Evolutionary conservation across 352 stramenopile genomes (phyloP), one percentile per base, ranked within the genome.

Genomic region (Phytophthora parvispora): DNA sequence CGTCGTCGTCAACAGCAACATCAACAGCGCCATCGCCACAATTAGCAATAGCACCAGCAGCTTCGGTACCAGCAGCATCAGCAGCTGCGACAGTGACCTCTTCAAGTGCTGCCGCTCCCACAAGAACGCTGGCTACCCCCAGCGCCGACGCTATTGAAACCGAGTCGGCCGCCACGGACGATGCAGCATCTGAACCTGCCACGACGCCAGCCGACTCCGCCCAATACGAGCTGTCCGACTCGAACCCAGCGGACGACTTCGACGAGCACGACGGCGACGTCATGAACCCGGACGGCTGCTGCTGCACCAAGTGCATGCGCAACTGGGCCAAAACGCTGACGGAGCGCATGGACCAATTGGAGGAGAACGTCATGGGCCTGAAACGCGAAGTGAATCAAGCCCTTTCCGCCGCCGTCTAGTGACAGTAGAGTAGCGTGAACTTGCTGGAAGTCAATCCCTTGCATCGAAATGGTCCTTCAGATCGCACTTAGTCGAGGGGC

Each of bases 301-400:
- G 65, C 27, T 78, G 70, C 42, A 67, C 40, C 27, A 75, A 71
- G 20, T 78, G 70, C 45, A 78, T 75, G 65, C 70, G 47, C 29
- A 78, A 27, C 32, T 78, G 70, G 70, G 70, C 60, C 16, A 72
- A 64, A 29, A 74, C 47, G 27, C 42, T 78, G 34, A 69, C 55
- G 13, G 43, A 78, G 64, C 60, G 60, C 25, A 75, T 75, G 70
- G 57, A 75, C 24, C 54, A 55, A 65, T 66, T 78, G n/a, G 70
- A 78, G 63, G 43, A 55, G 10, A 72, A 75, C 22, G 66, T 78
- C 16, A 29, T 51, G 22, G 28, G 50, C 15, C 47, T 78, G 31
- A 73, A 70, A 48, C 49, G 40, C 6, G 34, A 69, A 64, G 43
- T 72, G 4, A 49, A 28, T 25, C 42, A 49, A 25, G n/a, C 42